These are phyloP conservation scores for Candida rishiriensis DNA, from an alignment of 805 yeast genomes.

Conservation along the genomic window DNA sequence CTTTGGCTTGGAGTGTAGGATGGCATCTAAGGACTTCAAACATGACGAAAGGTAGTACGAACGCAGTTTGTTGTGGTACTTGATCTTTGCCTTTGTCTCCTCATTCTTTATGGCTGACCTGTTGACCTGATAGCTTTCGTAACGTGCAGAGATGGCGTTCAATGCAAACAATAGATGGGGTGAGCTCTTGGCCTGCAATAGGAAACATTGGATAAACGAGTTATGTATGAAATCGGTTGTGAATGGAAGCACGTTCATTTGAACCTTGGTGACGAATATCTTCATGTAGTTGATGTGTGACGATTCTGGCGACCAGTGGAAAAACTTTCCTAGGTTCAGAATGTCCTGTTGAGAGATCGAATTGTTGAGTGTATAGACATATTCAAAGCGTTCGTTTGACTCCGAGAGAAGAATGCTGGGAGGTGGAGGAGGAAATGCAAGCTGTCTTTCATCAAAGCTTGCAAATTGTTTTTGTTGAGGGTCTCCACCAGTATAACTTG, in stretches of 20 bases:
- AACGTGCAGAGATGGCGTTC: conserved; percentile 67
- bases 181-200: conserved; percentile 38
- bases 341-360: conserved; percentile 25
- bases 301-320: conserved; percentile 27
- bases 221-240: conserved; percentile 30
- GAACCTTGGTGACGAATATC: conserved; percentile 32
- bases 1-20: conserved; percentile 36
- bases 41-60: conserved; percentile 65
- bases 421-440: conserved; percentile 25
- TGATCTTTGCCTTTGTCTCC: conserved; percentile 13
- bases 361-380: conserved; percentile 23
- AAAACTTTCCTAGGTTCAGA: conserved; percentile 25
- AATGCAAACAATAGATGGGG: conserved; percentile 66
- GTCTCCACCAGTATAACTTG: not conserved
- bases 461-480: not conserved
- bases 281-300: conserved; percentile 31
- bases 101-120: conserved; percentile 15
- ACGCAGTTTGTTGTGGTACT: conserved; percentile 52
- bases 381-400: conserved; percentile 22
- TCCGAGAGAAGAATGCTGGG: conserved; percentile 8
- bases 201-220: conserved; percentile 29
- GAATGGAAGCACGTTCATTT: conserved; percentile 32
- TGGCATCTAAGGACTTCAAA: conserved; percentile 53
- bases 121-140: conserved; percentile 31
- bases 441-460: conserved; percentile 2